Base-by-base conservation (phyloP, 2,329 filamentous ascomycete genomes). In the Epichloe festucae region DNA sequence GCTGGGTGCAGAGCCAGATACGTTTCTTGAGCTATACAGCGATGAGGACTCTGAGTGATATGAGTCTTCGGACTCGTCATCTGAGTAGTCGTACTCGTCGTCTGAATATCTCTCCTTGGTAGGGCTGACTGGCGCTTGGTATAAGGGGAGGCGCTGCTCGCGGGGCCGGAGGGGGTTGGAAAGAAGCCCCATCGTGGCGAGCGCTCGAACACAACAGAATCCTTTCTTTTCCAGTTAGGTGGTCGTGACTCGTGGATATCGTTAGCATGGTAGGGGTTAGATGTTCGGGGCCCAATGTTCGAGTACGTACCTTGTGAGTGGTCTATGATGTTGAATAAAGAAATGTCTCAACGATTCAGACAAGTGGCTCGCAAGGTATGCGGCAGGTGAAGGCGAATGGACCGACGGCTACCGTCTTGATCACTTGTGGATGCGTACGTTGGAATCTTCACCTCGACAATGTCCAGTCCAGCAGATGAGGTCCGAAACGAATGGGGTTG, bases 11-110 rank as follows among this genome's bases (percentile, higher is more conserved):
- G 71, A 71, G 15, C 69, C 70, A 2, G 74, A 75, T 17, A 68
- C 72, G 42, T 73, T 71, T 52, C 81, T 76, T 5, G 84, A 86
- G 55, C 75, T 74, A 53, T 53, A 73, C 66, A 59, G 73, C 69
- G 50, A 73, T 62, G 47, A 77, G 70, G 39, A 72, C 66, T 46
- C 50, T 14, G 50, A 47, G 35, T 23, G 44, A 21, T 48, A 71
- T 62, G 56, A 72, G 63, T 50, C 67, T n/a, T 69, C 62, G 4
- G 69, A 70, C 47, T 73, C 69, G 35, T 73, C 69, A 48, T 73
- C 70, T 50, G 73, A 73, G 8, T 71, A 71, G 39, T 72, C 70
- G 51, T 73, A 69, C 19, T 74, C 70, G 52, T 76, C 71, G 55
- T 77, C 73, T 3, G 76, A 78, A 51, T 68, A 70, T 53, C 71